Evolutionary conservation across 2,329 filamentous ascomycete species (phyloP), one percentile per base, ranked within the genome.

Genomic region (Aureobasidium sp.): DNA sequence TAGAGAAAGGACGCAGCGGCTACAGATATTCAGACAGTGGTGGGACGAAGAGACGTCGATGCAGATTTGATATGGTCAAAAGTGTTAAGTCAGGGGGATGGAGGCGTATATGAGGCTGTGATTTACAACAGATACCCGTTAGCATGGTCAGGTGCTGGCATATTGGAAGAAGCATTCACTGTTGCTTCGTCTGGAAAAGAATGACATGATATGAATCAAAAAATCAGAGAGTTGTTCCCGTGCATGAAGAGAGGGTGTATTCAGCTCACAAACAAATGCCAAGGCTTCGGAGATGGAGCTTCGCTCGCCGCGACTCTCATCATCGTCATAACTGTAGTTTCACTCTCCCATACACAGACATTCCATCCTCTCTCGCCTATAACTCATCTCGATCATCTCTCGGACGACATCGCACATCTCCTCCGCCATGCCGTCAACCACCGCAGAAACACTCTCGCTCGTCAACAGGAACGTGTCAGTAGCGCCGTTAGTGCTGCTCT

Each of bases 391-490:
- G 49, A 39, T 13, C 32, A 36, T 11, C n/a, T 48, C 37, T 21
- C 34, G 8, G 41, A 48, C 54, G 42, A 47, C 54, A 37, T 48
- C 25, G 41, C 54, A 48, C 54, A 58, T 37, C 25, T 5, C 39
- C 3, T 4, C 5, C 47, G 85, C 73, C 75, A 97, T 97, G 93
- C 93, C 92, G 78, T 87, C 93, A 76, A 97, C 93, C 67, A 97
- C 93, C 74, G 91, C 92, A 77, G 93, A 97, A 81, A 95, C 93
- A 68, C 86, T 97, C 75, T 95, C 90, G 69, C 88, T 97, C 74
- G 91, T 97, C 75, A 93, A 87, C 71, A 87, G 91, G 77, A 96
- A 88, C 77, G 94, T 99, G 77, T 96, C 93, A 68, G 93, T 99
- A 77, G 94, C 94, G 71, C 94, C 94, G 69, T 87, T 99, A 74